Percentiles rank a stretch among this genome's conserved stretches.
These are phyloP conservation scores for Myriangium duriaei DNA, from an alignment of 2,329 filamentous ascomycete species.

Conservation along the genomic window DNA sequence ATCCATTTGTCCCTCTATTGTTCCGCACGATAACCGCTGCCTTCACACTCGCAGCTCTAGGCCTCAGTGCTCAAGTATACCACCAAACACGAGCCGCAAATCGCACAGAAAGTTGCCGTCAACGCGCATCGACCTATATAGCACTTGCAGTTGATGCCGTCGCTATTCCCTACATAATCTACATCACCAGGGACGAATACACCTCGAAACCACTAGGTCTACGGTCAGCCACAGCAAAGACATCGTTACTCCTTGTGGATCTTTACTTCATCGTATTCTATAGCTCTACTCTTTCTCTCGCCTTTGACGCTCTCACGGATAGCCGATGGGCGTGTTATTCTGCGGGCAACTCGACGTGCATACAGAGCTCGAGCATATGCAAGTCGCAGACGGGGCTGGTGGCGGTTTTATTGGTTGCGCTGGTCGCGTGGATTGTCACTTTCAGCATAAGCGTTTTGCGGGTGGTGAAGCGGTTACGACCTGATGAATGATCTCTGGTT, in stretches of 20 bases:
- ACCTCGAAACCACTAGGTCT: slow-evolving; percentile 84
- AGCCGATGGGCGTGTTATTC: slow-evolving; percentile 39
- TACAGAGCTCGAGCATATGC: slow-evolving; percentile 38
- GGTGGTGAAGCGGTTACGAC: slow-evolving; percentile 26
- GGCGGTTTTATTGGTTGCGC: slow-evolving; percentile 64
- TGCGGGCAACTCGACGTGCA: slow-evolving; percentile 20
- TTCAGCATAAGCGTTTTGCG: slow-evolving; percentile 60
- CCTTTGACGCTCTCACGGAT: slow-evolving; percentile 68
- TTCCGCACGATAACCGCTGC: slow-evolving; percentile 73
- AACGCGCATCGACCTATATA: slow-evolving; percentile 60
- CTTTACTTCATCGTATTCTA: slow-evolving; percentile 97
- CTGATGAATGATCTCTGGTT: slow-evolving; percentile 11
- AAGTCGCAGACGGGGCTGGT: slow-evolving; percentile 57
- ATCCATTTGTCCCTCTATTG: slow-evolving; percentile 72
- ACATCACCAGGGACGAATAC: slow-evolving; percentile 95
- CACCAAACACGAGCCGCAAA: slow-evolving; percentile 26
- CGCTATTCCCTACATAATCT: slow-evolving; percentile 78
- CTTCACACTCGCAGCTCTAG: slow-evolving; percentile 72
- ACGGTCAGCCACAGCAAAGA: slow-evolving; percentile 71
- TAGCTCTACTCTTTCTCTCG: slow-evolving; percentile 79
- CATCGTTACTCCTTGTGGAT: slow-evolving; percentile 79
- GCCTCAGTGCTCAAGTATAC: slow-evolving; percentile 64
- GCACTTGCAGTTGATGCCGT: slow-evolving; percentile 81
- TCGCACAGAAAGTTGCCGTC: slow-evolving; percentile 26
- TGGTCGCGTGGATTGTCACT: slow-evolving; percentile 82